Evolutionary conservation across 2,329 filamentous ascomycete species (phyloP).

Genomic region (Xylaria digitata): DNA sequence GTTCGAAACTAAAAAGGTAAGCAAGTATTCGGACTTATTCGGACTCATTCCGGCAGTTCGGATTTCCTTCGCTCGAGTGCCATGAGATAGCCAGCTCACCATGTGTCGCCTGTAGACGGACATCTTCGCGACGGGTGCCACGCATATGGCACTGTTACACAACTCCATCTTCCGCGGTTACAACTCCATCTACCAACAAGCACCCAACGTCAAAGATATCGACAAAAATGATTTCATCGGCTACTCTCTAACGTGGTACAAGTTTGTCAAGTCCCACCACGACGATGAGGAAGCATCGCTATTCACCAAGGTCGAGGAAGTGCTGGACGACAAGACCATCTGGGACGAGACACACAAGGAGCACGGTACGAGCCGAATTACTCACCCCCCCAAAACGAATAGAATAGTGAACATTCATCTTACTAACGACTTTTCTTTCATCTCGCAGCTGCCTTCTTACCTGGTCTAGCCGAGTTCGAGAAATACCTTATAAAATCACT

Average conservation of each 20-base stretch:
- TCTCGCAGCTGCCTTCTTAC: conserved; percentile 59
- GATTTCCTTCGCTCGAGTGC: neutral
- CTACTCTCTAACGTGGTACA: conserved; percentile 68
- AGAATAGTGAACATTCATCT: neutral
- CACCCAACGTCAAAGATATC: conserved; percentile 60
- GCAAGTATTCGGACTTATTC: neutral
- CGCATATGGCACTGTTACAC: conserved; percentile 71
- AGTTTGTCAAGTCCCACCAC: conserved; percentile 70
- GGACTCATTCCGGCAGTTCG: too few species aligned
- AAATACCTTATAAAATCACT: conserved; percentile 60
- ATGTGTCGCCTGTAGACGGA: conserved; percentile 57
- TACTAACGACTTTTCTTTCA: conserved; percentile 12
- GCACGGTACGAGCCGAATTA: conserved; percentile 57
- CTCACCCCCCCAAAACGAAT: too few species aligned
- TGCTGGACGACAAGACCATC: conserved; percentile 62
- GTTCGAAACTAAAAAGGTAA: conserved; percentile 63
- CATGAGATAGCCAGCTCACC: neutral
- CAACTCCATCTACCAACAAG: conserved; percentile 72
- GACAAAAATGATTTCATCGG: conserved; percentile 68
- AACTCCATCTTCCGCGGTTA: conserved; percentile 72
- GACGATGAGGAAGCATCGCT: conserved; percentile 68
- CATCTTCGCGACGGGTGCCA: conserved; percentile 68
- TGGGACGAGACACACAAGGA: conserved; percentile 66
- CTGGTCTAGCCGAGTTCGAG: conserved; percentile 63
- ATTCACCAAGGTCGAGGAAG: conserved; percentile 65